phyloP scores from a whole-genome alignment of 2,329 filamentous ascomycete species.

The Chaetomium olivaceum region DNA sequence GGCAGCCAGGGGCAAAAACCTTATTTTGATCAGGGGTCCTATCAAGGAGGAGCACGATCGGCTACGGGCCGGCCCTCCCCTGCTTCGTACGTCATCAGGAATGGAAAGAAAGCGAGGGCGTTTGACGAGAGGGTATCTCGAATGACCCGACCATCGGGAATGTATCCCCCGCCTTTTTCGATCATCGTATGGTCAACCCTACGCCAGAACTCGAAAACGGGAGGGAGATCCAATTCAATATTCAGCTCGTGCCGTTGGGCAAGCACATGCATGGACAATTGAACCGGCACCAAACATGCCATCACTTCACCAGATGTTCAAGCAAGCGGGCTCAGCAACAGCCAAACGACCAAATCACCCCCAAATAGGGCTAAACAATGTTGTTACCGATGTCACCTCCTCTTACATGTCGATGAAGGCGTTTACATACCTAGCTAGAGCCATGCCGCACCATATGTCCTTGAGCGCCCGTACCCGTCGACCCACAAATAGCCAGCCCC shows the following conservation, averaged over 20 bases:
- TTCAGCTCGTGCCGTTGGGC: no score
- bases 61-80: not conserved
- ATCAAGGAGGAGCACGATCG: not conserved
- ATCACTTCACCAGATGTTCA: not conserved
- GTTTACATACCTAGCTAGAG: conserved; percentile 1
- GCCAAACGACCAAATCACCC: not conserved
- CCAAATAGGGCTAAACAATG: not conserved
- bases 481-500: conserved; percentile 3
- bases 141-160: no score
- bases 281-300: not conserved
- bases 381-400: not conserved
- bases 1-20: not conserved
- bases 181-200: no score
- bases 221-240: no score
- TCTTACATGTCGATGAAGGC: not conserved
- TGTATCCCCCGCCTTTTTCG: no score
- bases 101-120: not conserved
- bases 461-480: not conserved
- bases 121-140: not conserved
- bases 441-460: conserved; percentile 4
- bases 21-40: not conserved
- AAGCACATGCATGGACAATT: no score
- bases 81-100: not conserved
- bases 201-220: no score
- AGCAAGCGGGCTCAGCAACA: not conserved